These are phyloP conservation scores for Ulmus americana DNA, from an alignment of 331 rosid species.

Conservation along the genomic window DNA sequence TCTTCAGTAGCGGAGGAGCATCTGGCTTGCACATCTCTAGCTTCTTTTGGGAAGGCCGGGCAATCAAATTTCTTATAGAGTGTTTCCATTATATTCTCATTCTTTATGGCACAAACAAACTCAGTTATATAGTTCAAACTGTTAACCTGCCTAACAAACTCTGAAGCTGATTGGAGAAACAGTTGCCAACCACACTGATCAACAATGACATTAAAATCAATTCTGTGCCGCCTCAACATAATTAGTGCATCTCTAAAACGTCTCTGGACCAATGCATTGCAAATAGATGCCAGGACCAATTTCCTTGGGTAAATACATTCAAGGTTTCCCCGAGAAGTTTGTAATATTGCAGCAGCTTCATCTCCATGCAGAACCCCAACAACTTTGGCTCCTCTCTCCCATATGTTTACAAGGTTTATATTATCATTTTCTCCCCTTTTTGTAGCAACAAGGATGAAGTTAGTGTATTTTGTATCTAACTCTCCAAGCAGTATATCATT, in stretches of 20 bases:
- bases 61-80: conserved; percentile 52
- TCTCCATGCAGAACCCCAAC: conserved; percentile 89
- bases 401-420: conserved; percentile 53
- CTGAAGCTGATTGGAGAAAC: conserved; percentile 72
- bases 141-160: conserved; percentile 76
- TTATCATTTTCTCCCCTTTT: conserved; percentile 50
- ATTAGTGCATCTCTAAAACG: conserved; percentile 82
- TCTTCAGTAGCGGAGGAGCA: conserved; percentile 29
- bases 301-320: conserved; percentile 89
- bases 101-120: conserved; percentile 87
- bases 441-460: conserved; percentile 39
- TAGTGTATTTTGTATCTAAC: conserved; percentile 44
- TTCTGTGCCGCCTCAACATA: conserved; percentile 91
- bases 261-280: conserved; percentile 66
- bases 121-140: conserved; percentile 82
- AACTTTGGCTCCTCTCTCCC: conserved; percentile 95
- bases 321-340: conserved; percentile 80
- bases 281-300: conserved; percentile 71
- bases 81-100: conserved; percentile 62
- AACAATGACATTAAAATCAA: conserved; percentile 80
- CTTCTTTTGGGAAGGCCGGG: conserved; percentile 33
- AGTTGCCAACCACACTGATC: conserved; percentile 72
- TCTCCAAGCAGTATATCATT: conserved; percentile 55
- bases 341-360: conserved; percentile 70
- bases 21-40: conserved; percentile 34